Percentiles rank a stretch among this genome's conserved stretches.
phyloP scores from a whole-genome alignment of 2,329 filamentous ascomycete genomes.

The Nemania bipapillata region DNA sequence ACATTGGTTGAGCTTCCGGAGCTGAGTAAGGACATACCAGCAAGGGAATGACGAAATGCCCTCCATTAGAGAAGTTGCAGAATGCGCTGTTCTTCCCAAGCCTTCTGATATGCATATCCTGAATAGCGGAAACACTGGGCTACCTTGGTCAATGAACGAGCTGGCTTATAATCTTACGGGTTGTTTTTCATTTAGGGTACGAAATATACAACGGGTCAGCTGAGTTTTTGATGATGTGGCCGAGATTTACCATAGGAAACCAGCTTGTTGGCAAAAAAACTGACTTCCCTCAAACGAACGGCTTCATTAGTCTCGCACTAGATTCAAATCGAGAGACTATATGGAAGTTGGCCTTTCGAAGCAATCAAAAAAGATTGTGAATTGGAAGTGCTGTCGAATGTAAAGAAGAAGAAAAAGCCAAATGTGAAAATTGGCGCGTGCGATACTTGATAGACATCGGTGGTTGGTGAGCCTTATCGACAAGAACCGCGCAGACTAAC shows the following conservation, averaged over 20 bases:
- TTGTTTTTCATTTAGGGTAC: not conserved
- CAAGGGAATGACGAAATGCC: conserved; percentile 9
- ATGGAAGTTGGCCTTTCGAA: conserved; percentile 41
- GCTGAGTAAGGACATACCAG: conserved; percentile 31
- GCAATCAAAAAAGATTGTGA: conserved; percentile 46
- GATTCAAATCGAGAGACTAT: conserved; percentile 48
- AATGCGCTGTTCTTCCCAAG: not conserved
- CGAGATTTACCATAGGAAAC: conserved; percentile 53
- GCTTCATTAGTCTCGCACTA: conserved; percentile 51
- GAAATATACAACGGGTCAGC: not conserved
- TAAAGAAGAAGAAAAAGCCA: conserved; percentile 43
- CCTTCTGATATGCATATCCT: not conserved
- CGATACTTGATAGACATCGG: not conserved
- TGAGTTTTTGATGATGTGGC: conserved; percentile 46
- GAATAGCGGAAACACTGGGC: not conserved
- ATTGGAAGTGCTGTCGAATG: conserved; percentile 52
- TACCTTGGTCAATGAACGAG: not conserved
- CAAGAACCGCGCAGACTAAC: conserved; percentile 16
- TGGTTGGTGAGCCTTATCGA: conserved; percentile 27
- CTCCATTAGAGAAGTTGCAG: not conserved
- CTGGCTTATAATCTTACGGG: not conserved
- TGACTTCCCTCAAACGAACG: conserved; percentile 54
- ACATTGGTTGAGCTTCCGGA: conserved; percentile 39
- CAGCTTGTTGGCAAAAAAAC: conserved; percentile 46
- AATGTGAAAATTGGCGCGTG: conserved; percentile 6